Conservation (phyloP, 2,329 filamentous ascomycete species). For the Cladosporium sp. region DNA sequence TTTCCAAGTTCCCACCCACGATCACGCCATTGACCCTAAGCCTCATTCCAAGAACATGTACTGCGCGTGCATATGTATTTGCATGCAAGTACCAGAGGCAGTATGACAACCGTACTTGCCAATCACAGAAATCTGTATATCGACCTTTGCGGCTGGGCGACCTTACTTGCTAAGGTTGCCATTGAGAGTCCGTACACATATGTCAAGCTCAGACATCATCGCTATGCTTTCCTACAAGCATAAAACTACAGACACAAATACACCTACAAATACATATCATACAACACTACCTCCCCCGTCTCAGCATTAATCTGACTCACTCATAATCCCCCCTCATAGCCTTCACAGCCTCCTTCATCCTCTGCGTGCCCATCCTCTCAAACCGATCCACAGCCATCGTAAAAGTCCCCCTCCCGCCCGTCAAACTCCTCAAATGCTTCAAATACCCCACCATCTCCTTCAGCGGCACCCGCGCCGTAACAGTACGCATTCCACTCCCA, state of each 20-base stretch:
- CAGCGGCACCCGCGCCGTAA: slow-evolving; percentile 84
- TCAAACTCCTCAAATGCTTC: slow-evolving; percentile 83
- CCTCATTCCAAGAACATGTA: too few relatives aligned
- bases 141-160: too few relatives aligned
- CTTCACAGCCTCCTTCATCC: slow-evolving; percentile 58
- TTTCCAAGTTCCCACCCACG: too few relatives aligned
- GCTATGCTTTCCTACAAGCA: too few relatives aligned
- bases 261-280: background rate
- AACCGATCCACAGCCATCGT: slow-evolving; percentile 73
- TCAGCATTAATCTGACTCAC: background rate
- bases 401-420: slow-evolving; percentile 77
- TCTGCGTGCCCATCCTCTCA: slow-evolving; percentile 63
- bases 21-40: too few relatives aligned
- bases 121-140: too few relatives aligned
- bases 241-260: background rate
- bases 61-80: too few relatives aligned
- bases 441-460: slow-evolving; percentile 97
- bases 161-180: too few relatives aligned
- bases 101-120: too few relatives aligned
- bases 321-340: slow-evolving; percentile 31
- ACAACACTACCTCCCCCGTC: background rate
- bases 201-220: too few relatives aligned
- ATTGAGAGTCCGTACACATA: too few relatives aligned
- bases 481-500: slow-evolving; percentile 50
- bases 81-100: too few relatives aligned